Conservation (phyloP, 306 rosid genomes). For the Lablab purpureus region DNA sequence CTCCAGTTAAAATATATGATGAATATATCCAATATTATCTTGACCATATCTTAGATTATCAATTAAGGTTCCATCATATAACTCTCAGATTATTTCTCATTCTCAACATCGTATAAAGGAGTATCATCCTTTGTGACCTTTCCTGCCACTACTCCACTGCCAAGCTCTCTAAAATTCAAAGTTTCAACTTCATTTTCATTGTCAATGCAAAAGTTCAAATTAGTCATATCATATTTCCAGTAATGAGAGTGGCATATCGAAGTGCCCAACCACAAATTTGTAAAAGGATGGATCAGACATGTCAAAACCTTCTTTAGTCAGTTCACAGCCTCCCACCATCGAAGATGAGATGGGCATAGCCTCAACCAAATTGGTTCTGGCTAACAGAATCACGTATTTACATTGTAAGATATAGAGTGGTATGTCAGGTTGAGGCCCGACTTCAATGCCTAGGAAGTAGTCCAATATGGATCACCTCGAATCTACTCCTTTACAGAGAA, state of each 20-base stretch:
- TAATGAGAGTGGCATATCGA: neutral
- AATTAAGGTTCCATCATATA: neutral
- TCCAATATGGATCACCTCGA: too few relatives aligned
- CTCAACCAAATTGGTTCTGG: neutral
- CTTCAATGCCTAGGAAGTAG: neutral
- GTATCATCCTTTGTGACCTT: neutral
- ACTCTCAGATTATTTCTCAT: neutral
- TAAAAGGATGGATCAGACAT: neutral
- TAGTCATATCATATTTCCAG: neutral
- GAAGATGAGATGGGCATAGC: neutral
- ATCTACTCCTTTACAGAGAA: too few relatives aligned
- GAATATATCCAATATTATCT: slow-evolving; percentile 1
- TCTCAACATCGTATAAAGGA: neutral
- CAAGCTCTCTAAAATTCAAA: neutral
- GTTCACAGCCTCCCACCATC: neutral
- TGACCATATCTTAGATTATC: neutral
- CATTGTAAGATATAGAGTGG: neutral
- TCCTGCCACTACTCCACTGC: neutral
- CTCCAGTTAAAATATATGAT: neutral
- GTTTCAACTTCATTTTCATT: too few relatives aligned
- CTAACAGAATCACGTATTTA: neutral
- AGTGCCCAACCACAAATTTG: neutral
- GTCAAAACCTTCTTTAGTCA: neutral
- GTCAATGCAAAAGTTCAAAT: neutral
- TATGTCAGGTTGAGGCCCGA: neutral